phyloP scores from a whole-genome alignment of 1,284 basidiomycete species.

The Boletus smithii region DNA sequence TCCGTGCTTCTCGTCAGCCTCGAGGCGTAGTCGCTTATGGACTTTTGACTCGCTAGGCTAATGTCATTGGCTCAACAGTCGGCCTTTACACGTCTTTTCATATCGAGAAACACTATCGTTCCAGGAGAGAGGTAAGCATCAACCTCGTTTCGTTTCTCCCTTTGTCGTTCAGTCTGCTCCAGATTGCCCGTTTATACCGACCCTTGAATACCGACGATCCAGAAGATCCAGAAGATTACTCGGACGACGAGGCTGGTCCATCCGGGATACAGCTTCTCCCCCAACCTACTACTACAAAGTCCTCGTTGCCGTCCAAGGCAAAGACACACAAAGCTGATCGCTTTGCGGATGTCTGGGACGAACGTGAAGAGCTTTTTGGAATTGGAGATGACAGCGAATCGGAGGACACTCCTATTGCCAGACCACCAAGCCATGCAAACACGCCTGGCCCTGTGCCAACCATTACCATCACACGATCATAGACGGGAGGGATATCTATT shows the following conservation, averaged over 20 bases:
- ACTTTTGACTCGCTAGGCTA: constrained; percentile 61
- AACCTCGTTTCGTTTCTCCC: background rate
- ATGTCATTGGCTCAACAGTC: constrained; percentile 72
- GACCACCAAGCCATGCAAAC: constrained; percentile 7
- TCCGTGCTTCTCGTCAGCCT: constrained; percentile 36
- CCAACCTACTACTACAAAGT: constrained; percentile 34
- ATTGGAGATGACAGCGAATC: constrained; percentile 50
- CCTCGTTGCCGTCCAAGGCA: constrained; percentile 16
- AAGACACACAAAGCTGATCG: constrained; percentile 31
- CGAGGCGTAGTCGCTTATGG: constrained; percentile 8
- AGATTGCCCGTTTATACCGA: constrained; percentile 75
- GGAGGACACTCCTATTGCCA: constrained; percentile 11
- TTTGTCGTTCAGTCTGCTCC: constrained; percentile 1
- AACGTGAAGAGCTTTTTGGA: constrained; percentile 71
- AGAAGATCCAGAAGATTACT: constrained; percentile 55
- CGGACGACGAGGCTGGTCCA: constrained; percentile 39
- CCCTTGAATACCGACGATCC: constrained; percentile 55
- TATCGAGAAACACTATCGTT: constrained; percentile 70
- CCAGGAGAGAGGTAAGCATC: constrained; percentile 62
- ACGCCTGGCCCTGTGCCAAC: constrained; percentile 19
- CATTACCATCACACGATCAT: constrained; percentile 30
- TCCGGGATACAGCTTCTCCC: constrained; percentile 59
- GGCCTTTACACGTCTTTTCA: constrained; percentile 69
- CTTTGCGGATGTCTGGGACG: constrained; percentile 71
- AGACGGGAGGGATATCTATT: constrained; percentile 21